These are phyloP conservation scores for Didymella exigua DNA, from an alignment of 2,329 filamentous ascomycete genomes.

Conservation along the genomic window DNA sequence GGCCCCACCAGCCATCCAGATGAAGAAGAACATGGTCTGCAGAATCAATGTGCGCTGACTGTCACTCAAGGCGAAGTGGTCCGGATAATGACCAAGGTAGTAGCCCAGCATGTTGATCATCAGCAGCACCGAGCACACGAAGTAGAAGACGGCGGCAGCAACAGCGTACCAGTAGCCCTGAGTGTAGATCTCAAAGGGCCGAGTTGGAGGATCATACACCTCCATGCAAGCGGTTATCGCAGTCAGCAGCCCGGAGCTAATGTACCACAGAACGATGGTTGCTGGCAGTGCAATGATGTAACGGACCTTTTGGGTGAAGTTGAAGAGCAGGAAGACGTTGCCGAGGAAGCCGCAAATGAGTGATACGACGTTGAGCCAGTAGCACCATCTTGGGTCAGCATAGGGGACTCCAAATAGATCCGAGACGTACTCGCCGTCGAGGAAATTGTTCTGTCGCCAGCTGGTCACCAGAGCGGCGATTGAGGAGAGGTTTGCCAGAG, in stretches of 20 bases:
- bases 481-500: slow-evolving; percentile 84
- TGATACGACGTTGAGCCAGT: slow-evolving; percentile 77
- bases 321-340: slow-evolving; percentile 82
- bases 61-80: slow-evolving; percentile 77
- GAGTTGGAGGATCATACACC: slow-evolving; percentile 59
- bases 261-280: slow-evolving; percentile 80
- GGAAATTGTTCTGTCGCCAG: slow-evolving; percentile 69
- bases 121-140: slow-evolving; percentile 76
- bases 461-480: slow-evolving; percentile 82
- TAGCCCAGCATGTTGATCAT: slow-evolving; percentile 81
- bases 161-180: slow-evolving; percentile 89
- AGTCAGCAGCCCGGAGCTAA: slow-evolving; percentile 67
- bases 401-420: slow-evolving; percentile 64
- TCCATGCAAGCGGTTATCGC: slow-evolving; percentile 70
- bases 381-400: slow-evolving; percentile 66
- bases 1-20: slow-evolving; percentile 80
- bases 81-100: slow-evolving; percentile 73
- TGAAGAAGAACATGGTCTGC: slow-evolving; percentile 83
- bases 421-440: slow-evolving; percentile 54
- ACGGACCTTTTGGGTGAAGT: slow-evolving; percentile 80
- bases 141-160: slow-evolving; percentile 79
- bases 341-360: slow-evolving; percentile 76
- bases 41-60: slow-evolving; percentile 87
- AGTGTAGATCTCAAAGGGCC: slow-evolving; percentile 64
- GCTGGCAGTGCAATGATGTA: slow-evolving; percentile 83